A percentile compares a stretch with the other conserved stretches of the same genome.
phyloP scores from a whole-genome alignment of 768 basidiomycete species.

The Mycena capillaripes region DNA sequence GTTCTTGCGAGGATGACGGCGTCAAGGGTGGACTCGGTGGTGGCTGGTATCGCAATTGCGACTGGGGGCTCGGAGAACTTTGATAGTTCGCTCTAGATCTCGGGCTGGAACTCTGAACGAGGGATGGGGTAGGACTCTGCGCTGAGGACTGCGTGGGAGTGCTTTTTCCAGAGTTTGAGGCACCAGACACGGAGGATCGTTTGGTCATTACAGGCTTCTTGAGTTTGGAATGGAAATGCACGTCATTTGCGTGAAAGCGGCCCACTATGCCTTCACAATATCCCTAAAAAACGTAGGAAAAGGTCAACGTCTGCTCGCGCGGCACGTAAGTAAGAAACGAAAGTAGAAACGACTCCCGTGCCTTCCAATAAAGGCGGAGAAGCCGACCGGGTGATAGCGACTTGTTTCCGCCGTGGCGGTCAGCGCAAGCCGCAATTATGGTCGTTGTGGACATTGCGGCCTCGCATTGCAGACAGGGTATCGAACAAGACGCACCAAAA shows the following conservation, averaged over 20 bases:
- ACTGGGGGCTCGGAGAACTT: conserved; percentile 19
- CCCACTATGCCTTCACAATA: conserved; percentile 92
- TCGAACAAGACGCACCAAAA: conserved; percentile 66
- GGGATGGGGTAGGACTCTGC: conserved; percentile 18
- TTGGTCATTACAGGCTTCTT: conserved; percentile 88
- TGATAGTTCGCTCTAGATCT: conserved; percentile 6
- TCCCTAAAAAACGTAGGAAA: conserved; percentile 61
- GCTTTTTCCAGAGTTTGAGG: conserved; percentile 31
- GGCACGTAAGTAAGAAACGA: background rate
- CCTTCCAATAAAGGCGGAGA: background rate
- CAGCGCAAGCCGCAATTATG: background rate
- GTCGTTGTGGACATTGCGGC: background rate
- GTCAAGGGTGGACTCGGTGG: conserved; percentile 36
- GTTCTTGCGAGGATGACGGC: conserved; percentile 27
- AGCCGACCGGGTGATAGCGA: background rate
- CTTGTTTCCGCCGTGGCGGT: background rate
- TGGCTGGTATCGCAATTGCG: conserved; percentile 24
- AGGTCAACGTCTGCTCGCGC: conserved; percentile 3
- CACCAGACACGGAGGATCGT: conserved; percentile 59
- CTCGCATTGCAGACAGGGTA: background rate
- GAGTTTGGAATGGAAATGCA: conserved; percentile 79
- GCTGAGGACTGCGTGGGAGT: conserved; percentile 30
- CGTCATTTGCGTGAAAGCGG: conserved; percentile 72
- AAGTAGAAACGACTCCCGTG: too few species aligned
- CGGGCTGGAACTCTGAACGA: conserved; percentile 14